phyloP scores from a whole-genome alignment of 495 filamentous ascomycete genomes.

The Terfezia boudieri region DNA sequence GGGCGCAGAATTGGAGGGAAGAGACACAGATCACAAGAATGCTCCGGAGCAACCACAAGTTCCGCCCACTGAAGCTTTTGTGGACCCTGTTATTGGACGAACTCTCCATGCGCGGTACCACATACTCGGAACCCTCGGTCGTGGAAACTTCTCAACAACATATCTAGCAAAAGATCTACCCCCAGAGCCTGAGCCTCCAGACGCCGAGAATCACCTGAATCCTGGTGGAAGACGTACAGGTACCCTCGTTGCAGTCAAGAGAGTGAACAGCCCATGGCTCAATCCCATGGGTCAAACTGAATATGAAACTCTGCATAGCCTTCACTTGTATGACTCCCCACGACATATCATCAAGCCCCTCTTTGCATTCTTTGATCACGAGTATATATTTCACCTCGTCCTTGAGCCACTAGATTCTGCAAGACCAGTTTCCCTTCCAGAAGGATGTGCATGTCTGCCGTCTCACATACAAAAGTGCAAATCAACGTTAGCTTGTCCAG shows the following conservation, averaged over 20 bases:
- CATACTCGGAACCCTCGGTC: constrained; percentile 6
- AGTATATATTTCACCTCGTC: constrained; percentile 10
- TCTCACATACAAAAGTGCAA: constrained; percentile 6
- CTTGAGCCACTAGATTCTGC: constrained; percentile 11
- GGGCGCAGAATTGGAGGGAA: too few species aligned
- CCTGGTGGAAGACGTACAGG: background rate
- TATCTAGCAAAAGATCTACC: constrained; percentile 9
- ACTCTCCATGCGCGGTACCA: constrained; percentile 6
- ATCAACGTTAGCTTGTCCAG: constrained; percentile 8
- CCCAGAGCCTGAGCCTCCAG: constrained; percentile 3
- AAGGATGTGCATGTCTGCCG: background rate
- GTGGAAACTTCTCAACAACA: constrained; percentile 12
- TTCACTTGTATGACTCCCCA: constrained; percentile 4
- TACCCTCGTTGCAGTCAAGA: constrained; percentile 9
- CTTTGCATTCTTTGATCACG: constrained; percentile 7
- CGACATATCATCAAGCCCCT: constrained; percentile 12
- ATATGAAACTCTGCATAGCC: constrained; percentile 9
- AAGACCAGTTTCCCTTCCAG: constrained; percentile 6
- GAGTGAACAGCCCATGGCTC: constrained; percentile 4
- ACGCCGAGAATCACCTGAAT: background rate
- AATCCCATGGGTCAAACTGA: constrained; percentile 12
- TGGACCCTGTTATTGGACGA: background rate
- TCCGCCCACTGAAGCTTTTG: too few species aligned
- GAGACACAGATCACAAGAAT: too few species aligned
- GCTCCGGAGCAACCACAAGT: too few species aligned